A percentile compares a stretch with the other conserved stretches of the same genome.
phyloP scores from a whole-genome alignment of 495 filamentous ascomycete species.

The Penicillium waksmanii region DNA sequence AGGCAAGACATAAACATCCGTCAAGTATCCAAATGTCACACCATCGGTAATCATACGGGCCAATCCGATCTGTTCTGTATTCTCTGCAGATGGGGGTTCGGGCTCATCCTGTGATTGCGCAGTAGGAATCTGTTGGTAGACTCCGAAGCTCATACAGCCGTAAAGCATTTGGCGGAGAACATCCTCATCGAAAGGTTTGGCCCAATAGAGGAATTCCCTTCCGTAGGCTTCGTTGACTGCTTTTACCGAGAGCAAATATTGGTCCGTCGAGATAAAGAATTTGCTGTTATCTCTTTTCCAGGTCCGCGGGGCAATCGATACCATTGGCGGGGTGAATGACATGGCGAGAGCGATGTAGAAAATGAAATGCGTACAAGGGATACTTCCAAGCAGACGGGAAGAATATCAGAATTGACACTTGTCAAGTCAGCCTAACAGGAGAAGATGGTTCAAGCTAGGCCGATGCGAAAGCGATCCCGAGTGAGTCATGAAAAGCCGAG shows the following conservation, averaged over 20 bases:
- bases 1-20: constrained; percentile 69
- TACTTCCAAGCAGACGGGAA: not conserved
- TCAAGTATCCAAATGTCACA: constrained; percentile 69
- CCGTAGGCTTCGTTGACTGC: constrained; percentile 55
- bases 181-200: constrained; percentile 43
- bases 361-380: not conserved
- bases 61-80: constrained; percentile 56
- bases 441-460: too few species aligned
- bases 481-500: too few species aligned
- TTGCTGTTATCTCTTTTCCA: constrained; percentile 31
- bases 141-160: constrained; percentile 58
- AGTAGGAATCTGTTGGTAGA: constrained; percentile 40
- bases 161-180: constrained; percentile 49
- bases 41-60: constrained; percentile 69
- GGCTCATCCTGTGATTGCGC: constrained; percentile 1
- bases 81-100: constrained; percentile 8
- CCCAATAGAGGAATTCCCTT: constrained; percentile 60
- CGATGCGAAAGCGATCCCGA: too few species aligned
- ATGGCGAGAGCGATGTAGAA: constrained; percentile 8
- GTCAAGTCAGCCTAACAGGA: not conserved
- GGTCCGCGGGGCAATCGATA: constrained; percentile 20
- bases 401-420: not conserved
- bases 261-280: constrained; percentile 57
- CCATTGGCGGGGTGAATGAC: constrained; percentile 25
- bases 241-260: constrained; percentile 50